Percentiles rank a stretch among this genome's conserved stretches.
phyloP scores from a whole-genome alignment of 2,329 filamentous ascomycete species.

The Hirsutella minnesotensis region DNA sequence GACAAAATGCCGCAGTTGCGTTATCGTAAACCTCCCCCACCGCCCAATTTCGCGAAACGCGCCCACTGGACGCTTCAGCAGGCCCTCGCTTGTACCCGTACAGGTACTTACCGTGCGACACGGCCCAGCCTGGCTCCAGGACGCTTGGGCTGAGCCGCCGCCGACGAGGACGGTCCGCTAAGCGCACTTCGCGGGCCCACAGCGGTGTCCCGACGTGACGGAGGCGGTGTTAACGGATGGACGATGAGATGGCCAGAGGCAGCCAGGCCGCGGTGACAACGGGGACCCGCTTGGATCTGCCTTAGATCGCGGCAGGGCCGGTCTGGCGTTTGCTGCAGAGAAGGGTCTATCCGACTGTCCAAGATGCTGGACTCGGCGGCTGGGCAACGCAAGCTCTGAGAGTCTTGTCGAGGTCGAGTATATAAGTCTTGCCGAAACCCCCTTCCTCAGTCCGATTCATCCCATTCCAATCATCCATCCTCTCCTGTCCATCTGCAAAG shows the following conservation, averaged over 20 bases:
- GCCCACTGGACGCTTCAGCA: constrained; percentile 4
- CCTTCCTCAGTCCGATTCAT: not conserved
- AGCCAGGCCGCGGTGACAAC: constrained; percentile 1
- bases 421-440: constrained; percentile 6
- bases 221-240: constrained; percentile 9
- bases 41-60: constrained; percentile 6
- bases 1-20: constrained; percentile 18
- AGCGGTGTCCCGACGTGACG: constrained; percentile 6
- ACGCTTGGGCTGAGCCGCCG: constrained; percentile 4
- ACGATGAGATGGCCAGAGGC: not conserved
- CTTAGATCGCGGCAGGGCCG: constrained; percentile 1
- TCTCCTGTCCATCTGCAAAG: not conserved
- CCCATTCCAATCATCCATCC: not conserved
- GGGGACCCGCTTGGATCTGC: constrained; percentile 2
- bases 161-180: not conserved
- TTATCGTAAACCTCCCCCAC: constrained; percentile 13
- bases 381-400: not conserved
- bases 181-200: constrained; percentile 6
- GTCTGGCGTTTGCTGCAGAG: not conserved
- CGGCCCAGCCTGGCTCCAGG: not conserved
- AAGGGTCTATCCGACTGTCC: not conserved
- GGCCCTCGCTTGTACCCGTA: not conserved
- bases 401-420: constrained; percentile 1
- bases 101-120: not conserved
- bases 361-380: not conserved